Conservation (phyloP, 2,329 filamentous ascomycete species). For the Zasmidium cellare region DNA sequence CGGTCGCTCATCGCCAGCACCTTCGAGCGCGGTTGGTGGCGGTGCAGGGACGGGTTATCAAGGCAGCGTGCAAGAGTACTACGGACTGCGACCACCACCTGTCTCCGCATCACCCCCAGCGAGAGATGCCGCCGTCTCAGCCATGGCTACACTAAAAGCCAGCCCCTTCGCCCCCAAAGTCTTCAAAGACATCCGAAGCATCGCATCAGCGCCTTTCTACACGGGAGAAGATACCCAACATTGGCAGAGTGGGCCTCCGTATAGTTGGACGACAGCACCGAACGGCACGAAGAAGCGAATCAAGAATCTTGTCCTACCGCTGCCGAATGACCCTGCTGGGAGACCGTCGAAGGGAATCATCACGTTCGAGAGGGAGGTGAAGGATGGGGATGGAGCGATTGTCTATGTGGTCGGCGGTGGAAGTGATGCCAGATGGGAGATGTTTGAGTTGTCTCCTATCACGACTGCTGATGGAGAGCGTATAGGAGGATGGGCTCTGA, state of each 20-base stretch:
- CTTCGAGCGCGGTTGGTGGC: constrained; percentile 18
- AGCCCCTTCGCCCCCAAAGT: constrained; percentile 65
- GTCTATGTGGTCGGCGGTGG: constrained; percentile 37
- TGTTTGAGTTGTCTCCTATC: constrained; percentile 32
- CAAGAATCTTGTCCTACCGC: constrained; percentile 41
- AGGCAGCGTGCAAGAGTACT: constrained; percentile 36
- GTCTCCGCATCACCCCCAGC: constrained; percentile 27
- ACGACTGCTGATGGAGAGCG: constrained; percentile 9
- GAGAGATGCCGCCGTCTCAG: constrained; percentile 19
- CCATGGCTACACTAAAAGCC: constrained; percentile 31
- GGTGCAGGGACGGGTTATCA: constrained; percentile 23
- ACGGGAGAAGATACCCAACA: constrained; percentile 69
- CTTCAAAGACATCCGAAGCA: constrained; percentile 88
- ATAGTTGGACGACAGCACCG: constrained; percentile 35
- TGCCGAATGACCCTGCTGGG: constrained; percentile 54
- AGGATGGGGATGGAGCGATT: constrained; percentile 24
- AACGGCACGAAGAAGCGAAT: constrained; percentile 36
- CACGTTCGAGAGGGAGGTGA: constrained; percentile 61
- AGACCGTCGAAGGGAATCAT: constrained; percentile 78
- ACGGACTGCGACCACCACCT: constrained; percentile 32
- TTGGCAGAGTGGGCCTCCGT: constrained; percentile 36
- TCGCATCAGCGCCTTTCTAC: constrained; percentile 77
- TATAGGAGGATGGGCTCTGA: constrained; percentile 26
- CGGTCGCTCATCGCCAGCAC: constrained; percentile 26
- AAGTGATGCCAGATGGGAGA: constrained; percentile 36